phyloP scores from a whole-genome alignment of 805 yeast genomes.

The Wickerhamomyces sydowiorum region DNA sequence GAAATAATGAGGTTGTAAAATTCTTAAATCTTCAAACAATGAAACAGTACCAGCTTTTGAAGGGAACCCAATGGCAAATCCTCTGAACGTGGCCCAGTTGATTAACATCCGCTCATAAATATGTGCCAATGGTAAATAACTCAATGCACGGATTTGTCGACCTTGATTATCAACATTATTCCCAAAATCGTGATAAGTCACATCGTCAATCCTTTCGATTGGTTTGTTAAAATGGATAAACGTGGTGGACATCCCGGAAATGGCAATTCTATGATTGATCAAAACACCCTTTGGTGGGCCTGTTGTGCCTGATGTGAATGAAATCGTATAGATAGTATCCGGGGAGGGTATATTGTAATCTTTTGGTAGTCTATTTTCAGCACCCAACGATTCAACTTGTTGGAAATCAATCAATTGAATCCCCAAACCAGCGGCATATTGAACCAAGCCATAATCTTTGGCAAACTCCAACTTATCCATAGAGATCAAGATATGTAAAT shows the following conservation, averaged over 20 bases:
- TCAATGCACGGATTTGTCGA: slow-evolving; percentile 25
- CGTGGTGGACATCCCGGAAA: slow-evolving; percentile 31
- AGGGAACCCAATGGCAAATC: slow-evolving; percentile 42
- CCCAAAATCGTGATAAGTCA: slow-evolving; percentile 2
- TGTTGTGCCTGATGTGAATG: slow-evolving; percentile 64
- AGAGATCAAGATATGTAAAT: slow-evolving; percentile 38
- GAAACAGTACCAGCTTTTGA: slow-evolving; percentile 36
- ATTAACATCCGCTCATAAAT: slow-evolving; percentile 47
- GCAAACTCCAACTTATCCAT: slow-evolving; percentile 35
- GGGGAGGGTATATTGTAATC: slow-evolving; percentile 27
- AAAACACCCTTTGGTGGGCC: slow-evolving; percentile 61
- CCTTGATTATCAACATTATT: slow-evolving; percentile 13
- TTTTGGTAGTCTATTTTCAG: slow-evolving; percentile 28
- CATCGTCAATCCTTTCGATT: slow-evolving; percentile 1
- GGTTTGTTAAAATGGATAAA: slow-evolving; percentile 6
- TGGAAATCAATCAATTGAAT: slow-evolving; percentile 30
- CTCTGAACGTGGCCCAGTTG: slow-evolving; percentile 24
- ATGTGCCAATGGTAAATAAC: slow-evolving; percentile 54
- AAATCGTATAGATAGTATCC: slow-evolving; percentile 42
- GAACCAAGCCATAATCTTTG: slow-evolving; percentile 19
- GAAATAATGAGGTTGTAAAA: slow-evolving; percentile 39
- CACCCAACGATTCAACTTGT: slow-evolving; percentile 28
- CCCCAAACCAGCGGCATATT: slow-evolving; percentile 15
- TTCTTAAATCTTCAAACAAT: slow-evolving; percentile 43
- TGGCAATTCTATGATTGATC: slow-evolving; percentile 37